Conservation (phyloP, 148 eudicot species). For the Salicornia ramosissima region DNA sequence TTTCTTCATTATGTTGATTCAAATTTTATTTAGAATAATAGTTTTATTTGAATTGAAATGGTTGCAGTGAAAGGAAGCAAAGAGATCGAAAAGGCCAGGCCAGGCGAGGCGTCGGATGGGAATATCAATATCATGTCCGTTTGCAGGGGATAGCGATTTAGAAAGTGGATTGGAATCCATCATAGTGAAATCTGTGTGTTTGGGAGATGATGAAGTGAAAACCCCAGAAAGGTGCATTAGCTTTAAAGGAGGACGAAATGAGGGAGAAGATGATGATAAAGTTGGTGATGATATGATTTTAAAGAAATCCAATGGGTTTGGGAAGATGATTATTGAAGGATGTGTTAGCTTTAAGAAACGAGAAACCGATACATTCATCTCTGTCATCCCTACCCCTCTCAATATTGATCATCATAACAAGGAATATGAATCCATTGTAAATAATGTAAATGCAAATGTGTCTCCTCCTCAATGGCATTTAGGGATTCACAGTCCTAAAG, state of each 20-base stretch:
- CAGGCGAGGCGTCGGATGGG: constrained; percentile 44
- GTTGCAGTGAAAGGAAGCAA: too few relatives aligned
- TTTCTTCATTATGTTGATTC: too few relatives aligned
- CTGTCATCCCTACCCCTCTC: constrained; percentile 19
- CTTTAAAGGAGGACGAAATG: constrained; percentile 36
- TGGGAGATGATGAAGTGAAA: constrained; percentile 44
- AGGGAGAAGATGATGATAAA: constrained; percentile 23
- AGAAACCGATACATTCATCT: constrained; percentile 32
- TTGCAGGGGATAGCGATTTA: constrained; percentile 36
- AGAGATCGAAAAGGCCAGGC: too few relatives aligned
- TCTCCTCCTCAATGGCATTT: too few relatives aligned
- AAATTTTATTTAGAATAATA: too few relatives aligned
- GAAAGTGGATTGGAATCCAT: constrained; percentile 56
- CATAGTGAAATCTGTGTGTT: constrained; percentile 42
- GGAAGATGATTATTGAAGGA: constrained; percentile 44
- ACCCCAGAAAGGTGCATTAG: constrained; percentile 44
- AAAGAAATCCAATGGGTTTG: constrained; percentile 35
- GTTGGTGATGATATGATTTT: constrained; percentile 33
- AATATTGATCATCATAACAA: too few relatives aligned
- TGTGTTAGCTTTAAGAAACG: constrained; percentile 44
- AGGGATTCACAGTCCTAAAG: constrained; percentile 50
- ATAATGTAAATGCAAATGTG: too few relatives aligned
- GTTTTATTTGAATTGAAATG: too few relatives aligned
- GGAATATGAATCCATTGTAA: too few relatives aligned
- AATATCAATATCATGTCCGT: constrained; percentile 59